These are phyloP conservation scores for Choanephora cucurbitarum DNA, from an alignment of 371 early-diverging fungal species.

Conservation along the genomic window DNA sequence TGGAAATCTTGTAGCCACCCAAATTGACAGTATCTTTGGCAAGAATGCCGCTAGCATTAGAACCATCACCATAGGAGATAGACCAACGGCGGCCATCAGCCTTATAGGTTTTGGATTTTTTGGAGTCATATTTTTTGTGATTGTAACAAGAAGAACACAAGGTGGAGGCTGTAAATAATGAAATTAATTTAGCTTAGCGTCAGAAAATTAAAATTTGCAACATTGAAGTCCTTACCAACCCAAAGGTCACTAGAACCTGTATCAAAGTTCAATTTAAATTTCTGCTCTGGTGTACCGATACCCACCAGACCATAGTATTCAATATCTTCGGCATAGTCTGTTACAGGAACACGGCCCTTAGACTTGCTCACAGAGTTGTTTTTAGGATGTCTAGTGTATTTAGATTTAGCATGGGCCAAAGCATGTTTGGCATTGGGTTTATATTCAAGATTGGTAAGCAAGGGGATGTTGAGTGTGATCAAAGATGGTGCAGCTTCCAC, in stretches of 20 bases:
- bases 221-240: constrained; percentile 32
- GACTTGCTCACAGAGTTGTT: not conserved
- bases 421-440: constrained; percentile 18
- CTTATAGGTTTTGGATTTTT: constrained; percentile 44
- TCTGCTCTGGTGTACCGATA: constrained; percentile 83
- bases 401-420: constrained; percentile 17
- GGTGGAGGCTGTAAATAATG: constrained; percentile 17
- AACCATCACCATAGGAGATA: constrained; percentile 52
- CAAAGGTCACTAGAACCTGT: constrained; percentile 73
- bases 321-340: constrained; percentile 23
- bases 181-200: no score
- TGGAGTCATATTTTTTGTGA: constrained; percentile 40
- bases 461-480: constrained; percentile 12
- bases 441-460: constrained; percentile 17
- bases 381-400: constrained; percentile 18
- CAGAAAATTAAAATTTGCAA: no score
- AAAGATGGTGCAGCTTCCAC: constrained; percentile 12
- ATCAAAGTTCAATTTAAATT: constrained; percentile 81
- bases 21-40: constrained; percentile 25
- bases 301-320: constrained; percentile 62
- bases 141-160: constrained; percentile 34
- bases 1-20: constrained; percentile 23
- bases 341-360: constrained; percentile 19
- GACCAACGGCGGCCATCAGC: constrained; percentile 40
- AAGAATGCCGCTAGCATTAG: constrained; percentile 32